These are phyloP conservation scores for Aspergillus chevalieri DNA, from an alignment of 2,329 filamentous ascomycete genomes.

Conservation along the genomic window DNA sequence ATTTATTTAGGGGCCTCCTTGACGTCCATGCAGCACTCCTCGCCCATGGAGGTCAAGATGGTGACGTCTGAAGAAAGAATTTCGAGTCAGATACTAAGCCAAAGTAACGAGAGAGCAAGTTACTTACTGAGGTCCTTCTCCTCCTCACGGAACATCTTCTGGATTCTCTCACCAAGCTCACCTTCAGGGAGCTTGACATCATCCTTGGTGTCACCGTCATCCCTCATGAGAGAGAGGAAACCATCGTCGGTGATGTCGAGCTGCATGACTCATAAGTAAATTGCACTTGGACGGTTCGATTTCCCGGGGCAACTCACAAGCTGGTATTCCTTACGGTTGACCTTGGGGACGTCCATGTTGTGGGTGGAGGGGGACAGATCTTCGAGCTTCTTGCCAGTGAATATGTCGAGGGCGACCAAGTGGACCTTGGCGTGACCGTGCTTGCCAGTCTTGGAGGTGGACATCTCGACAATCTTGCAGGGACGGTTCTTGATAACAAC, in stretches of 20 bases:
- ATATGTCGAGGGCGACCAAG: conserved; percentile 96
- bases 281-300: not conserved
- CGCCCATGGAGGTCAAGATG: conserved; percentile 91
- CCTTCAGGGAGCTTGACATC: conserved; percentile 90
- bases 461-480: conserved; percentile 99
- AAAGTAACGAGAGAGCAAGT: not conserved
- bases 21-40: conserved; percentile 84
- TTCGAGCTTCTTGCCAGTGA: conserved; percentile 99
- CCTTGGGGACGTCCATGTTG: conserved; percentile 84
- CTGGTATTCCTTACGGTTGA: conserved; percentile 84
- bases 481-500: conserved; percentile 98
- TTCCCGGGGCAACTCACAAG: conserved; percentile 61
- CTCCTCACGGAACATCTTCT: conserved; percentile 70
- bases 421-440: conserved; percentile 99
- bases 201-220: conserved; percentile 81
- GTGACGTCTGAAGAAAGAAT: conserved; percentile 63
- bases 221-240: conserved; percentile 89
- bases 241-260: conserved; percentile 89
- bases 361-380: conserved; percentile 96
- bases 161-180: conserved; percentile 82
- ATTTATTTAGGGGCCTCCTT: conserved; percentile 68
- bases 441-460: conserved; percentile 99
- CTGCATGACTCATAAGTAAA: conserved; percentile 40
- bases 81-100: not conserved
- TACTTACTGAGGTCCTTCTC: conserved; percentile 89